Conservation (phyloP, 2,329 filamentous ascomycete genomes). For the Nothopassalora personata region DNA sequence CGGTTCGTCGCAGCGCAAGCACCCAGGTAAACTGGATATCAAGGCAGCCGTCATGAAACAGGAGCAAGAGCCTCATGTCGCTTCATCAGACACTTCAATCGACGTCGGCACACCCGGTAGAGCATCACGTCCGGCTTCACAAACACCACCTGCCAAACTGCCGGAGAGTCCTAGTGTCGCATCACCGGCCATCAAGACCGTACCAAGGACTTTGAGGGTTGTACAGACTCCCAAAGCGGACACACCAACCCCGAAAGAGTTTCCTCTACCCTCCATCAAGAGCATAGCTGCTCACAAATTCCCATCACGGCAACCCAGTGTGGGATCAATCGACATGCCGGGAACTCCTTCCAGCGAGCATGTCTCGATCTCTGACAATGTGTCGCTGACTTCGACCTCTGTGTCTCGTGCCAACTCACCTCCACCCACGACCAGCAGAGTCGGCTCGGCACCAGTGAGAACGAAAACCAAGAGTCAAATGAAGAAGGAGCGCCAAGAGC, state of each 20-base stretch:
- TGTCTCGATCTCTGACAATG: constrained; percentile 62
- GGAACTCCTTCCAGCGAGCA: constrained; percentile 68
- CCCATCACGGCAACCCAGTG: constrained; percentile 48
- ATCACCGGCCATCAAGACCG: constrained; percentile 43
- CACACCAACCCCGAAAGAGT: constrained; percentile 39
- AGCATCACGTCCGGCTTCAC: constrained; percentile 32
- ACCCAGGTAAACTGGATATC: constrained; percentile 46
- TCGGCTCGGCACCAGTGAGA: constrained; percentile 65
- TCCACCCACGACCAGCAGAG: constrained; percentile 52
- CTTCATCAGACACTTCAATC: constrained; percentile 46
- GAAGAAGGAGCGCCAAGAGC: constrained; percentile 57
- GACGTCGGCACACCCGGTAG: constrained; percentile 4
- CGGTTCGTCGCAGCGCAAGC: constrained; percentile 32
- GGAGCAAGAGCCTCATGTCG: background rate
- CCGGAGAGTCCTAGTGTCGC: constrained; percentile 50
- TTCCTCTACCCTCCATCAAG: constrained; percentile 12
- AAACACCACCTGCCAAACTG: constrained; percentile 51
- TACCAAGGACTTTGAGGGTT: constrained; percentile 63
- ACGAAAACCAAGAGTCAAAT: constrained; percentile 71
- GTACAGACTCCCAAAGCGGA: constrained; percentile 63
- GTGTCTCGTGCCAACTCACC: constrained; percentile 69
- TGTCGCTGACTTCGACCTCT: constrained; percentile 67
- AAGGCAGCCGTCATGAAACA: constrained; percentile 34
- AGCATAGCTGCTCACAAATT: constrained; percentile 35
- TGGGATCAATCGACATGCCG: constrained; percentile 59